Percentiles rank a stretch among this genome's conserved stretches.
Evolutionary conservation across 306 rosid genomes (phyloP).

Genomic region (Cicer judaicum): DNA sequence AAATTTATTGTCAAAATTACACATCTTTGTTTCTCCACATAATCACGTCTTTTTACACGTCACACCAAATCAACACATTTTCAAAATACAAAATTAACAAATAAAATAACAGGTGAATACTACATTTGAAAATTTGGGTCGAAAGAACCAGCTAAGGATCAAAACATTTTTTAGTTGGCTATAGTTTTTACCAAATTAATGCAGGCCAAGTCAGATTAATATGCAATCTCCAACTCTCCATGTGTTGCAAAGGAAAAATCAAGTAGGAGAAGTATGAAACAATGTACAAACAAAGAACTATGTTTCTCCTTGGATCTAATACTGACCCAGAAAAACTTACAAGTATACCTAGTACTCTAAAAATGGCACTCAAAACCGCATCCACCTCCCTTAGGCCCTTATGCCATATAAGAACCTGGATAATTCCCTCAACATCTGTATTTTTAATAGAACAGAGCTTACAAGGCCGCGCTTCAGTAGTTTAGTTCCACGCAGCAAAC

Average conservation of each 20-base stretch:
- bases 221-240: neutral
- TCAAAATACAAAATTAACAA: too few species aligned
- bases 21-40: too few species aligned
- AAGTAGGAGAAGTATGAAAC: neutral
- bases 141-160: too few species aligned
- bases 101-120: too few species aligned
- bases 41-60: too few species aligned
- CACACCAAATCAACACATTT: too few species aligned
- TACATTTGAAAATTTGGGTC: too few species aligned
- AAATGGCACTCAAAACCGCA: constrained; percentile 44
- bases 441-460: constrained; percentile 37
- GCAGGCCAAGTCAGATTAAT: neutral
- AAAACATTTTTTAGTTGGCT: neutral
- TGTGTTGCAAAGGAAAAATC: neutral
- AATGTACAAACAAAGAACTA: constrained; percentile 39
- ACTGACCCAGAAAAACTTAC: constrained; percentile 46
- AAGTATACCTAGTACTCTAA: constrained; percentile 51
- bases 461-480: constrained; percentile 51
- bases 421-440: constrained; percentile 45
- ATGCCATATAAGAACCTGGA: constrained; percentile 32
- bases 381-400: too few species aligned
- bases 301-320: constrained; percentile 44
- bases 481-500: constrained; percentile 48
- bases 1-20: too few species aligned
- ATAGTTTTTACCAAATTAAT: neutral